A percentile compares a stretch with the other conserved stretches of the same genome.
Conservation (phyloP, 257 asterid genomes). For the Solanum piurae region DNA sequence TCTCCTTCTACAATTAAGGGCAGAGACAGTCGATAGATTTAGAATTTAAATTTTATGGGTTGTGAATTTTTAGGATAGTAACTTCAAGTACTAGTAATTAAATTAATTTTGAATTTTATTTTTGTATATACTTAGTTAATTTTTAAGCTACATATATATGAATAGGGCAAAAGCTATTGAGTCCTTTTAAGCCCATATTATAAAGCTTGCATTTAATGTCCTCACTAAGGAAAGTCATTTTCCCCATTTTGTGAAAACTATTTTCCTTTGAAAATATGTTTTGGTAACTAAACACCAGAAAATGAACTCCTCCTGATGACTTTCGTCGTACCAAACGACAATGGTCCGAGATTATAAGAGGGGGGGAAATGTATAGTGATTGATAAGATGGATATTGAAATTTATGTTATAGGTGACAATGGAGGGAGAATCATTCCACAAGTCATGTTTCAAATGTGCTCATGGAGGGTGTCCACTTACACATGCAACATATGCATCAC, state of each 20-base stretch:
- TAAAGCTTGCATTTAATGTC: not conserved
- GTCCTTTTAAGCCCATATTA: not conserved
- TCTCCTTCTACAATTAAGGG: not conserved
- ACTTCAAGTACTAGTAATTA: not conserved
- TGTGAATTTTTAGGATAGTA: not conserved
- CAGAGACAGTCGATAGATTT: not conserved
- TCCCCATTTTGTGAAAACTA: not conserved
- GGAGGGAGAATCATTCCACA: conserved; percentile 66
- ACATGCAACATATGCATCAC: conserved; percentile 51
- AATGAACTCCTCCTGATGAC: not conserved
- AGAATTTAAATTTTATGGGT: not conserved
- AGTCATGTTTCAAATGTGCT: conserved; percentile 55
- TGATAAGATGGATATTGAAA: not conserved
- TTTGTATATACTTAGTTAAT: not conserved
- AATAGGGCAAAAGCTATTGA: not conserved
- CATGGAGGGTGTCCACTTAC: conserved; percentile 57
- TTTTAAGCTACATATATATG: not conserved
- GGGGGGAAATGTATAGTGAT: not conserved
- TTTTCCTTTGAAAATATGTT: not conserved
- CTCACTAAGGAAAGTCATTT: not conserved
- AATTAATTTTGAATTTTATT: not conserved
- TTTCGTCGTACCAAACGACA: not conserved
- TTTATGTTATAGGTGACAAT: conserved; percentile 27
- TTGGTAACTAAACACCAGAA: not conserved
- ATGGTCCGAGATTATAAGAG: not conserved